Evolutionary conservation across 1,284 basidiomycete genomes (phyloP).

Genomic region (Sporisorium iseilematis-ciliati): DNA sequence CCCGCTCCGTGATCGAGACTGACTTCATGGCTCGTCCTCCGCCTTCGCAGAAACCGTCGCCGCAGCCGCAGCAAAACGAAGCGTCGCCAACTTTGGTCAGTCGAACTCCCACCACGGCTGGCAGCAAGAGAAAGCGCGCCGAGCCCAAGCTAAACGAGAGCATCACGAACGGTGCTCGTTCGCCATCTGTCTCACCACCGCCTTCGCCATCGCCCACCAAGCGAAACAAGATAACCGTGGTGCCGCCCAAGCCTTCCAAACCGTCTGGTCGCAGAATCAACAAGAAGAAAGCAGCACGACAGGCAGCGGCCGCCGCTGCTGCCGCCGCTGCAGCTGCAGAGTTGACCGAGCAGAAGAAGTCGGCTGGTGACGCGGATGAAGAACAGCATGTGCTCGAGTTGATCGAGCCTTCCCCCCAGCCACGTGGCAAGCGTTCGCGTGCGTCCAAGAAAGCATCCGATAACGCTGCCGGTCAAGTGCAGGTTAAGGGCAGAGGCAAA

Average conservation of each 20-base stretch:
- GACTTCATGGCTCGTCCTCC: slow-evolving; percentile 33
- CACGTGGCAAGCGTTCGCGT: slow-evolving; percentile 19
- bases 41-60: slow-evolving; percentile 6
- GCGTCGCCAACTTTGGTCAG: slow-evolving; percentile 1
- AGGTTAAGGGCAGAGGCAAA: slow-evolving; percentile 6
- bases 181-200: slow-evolving; percentile 35
- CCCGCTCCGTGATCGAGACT: slow-evolving; percentile 48
- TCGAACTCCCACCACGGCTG: slow-evolving; percentile 12
- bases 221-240: slow-evolving; percentile 11
- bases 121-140: slow-evolving; percentile 23
- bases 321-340: slow-evolving; percentile 10
- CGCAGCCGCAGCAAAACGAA: slow-evolving; percentile 5
- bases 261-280: slow-evolving; percentile 23
- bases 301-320: slow-evolving; percentile 14
- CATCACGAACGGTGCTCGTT: background rate
- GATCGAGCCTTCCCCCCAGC: slow-evolving; percentile 7
- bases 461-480: background rate
- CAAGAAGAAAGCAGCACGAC: slow-evolving; percentile 25
- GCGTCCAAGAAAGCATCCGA: background rate
- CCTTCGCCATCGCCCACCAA: slow-evolving; percentile 41
- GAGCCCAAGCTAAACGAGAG: background rate
- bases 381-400: slow-evolving; percentile 24
- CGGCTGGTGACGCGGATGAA: slow-evolving; percentile 17
- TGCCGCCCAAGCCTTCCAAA: slow-evolving; percentile 23
- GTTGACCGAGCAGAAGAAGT: slow-evolving; percentile 11